Base-by-base conservation (phyloP, 208 protist genomes). In the Leishmania amazonensis region DNA sequence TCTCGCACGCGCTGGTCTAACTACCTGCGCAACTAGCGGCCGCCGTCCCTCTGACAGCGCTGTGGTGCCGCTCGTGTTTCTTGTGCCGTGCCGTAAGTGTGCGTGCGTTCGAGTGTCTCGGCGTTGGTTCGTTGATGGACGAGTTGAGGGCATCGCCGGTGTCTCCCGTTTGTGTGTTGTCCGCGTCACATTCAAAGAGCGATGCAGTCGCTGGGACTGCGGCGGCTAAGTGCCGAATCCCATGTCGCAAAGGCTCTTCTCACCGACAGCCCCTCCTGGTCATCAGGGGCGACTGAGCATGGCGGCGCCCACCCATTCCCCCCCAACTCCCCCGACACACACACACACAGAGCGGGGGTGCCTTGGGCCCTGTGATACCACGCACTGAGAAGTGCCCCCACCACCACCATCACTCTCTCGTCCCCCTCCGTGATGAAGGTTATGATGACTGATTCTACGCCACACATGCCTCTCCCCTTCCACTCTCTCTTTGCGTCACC, bases 1-100 rank as follows among this genome's bases (percentile, higher is more conserved):
- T 96, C 95, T 8, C 93, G 95, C 15, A 98, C 95, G 31, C 88
- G 95, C 35, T 98, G 95, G 95, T 97, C 95, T 0, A 96, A 93
- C 78, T 98, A 89, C 73, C 86, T 98, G 64, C 88, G 95, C 42
- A 96, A 89, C 60, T 96, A 78, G 89, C 67, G 6, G 31, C 6
- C 8, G 13, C n/a, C 13, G 9, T 28, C 51, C n/a, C n/a, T 17
- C 49, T 40, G 72, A 49, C 54, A 53, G 38, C n/a, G 21, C 42
- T 19, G 17, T 51, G 40, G 19, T 45, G 5, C 8, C 45, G 68
- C 13, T 17, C 28, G 3, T 54, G 42, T 11, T 51, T 19, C 49
- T 67, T 40, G 35, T 35, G 13, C 38, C 28, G 17, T 17, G 6
- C 31, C 57, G 42, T 81, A 28, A 11, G 67, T 15, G 40, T 49